phyloP scores from a whole-genome alignment of 208 protist species.

The Entamoeba dispar region DNA sequence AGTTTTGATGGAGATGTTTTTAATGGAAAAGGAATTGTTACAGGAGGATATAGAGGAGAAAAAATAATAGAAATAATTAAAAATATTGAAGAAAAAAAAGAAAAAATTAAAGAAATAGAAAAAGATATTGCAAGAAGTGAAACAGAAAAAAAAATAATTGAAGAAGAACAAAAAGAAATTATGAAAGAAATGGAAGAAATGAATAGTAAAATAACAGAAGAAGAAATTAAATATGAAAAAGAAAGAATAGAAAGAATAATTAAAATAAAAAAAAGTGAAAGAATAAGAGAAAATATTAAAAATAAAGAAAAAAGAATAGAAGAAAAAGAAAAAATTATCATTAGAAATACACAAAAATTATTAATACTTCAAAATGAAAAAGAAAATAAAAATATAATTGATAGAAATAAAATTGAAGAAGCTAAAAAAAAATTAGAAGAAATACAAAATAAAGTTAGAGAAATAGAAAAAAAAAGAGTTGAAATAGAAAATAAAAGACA shows the following conservation, averaged over 20 bases:
- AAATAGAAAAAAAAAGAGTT: neutral
- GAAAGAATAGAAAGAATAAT: neutral
- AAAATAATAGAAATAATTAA: conserved; percentile 45
- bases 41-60: conserved; percentile 69
- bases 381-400: neutral
- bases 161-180: conserved; percentile 39
- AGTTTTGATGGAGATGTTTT: conserved; percentile 54
- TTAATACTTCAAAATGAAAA: neutral
- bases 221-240: neutral
- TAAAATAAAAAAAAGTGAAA: neutral
- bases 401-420: neutral
- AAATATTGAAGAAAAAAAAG: conserved; percentile 39
- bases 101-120: conserved; percentile 25
- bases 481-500: neutral
- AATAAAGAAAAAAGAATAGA: neutral
- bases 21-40: conserved; percentile 58
- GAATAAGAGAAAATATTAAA: neutral
- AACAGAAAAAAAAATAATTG: conserved; percentile 53
- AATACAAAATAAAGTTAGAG: neutral
- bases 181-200: neutral
- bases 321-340: neutral
- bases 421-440: neutral
- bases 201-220: neutral
- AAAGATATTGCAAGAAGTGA: conserved; percentile 15
- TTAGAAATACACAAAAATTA: neutral